Evolutionary conservation across 2,329 filamentous ascomycete genomes (phyloP).

Genomic region (Alternaria sp.): DNA sequence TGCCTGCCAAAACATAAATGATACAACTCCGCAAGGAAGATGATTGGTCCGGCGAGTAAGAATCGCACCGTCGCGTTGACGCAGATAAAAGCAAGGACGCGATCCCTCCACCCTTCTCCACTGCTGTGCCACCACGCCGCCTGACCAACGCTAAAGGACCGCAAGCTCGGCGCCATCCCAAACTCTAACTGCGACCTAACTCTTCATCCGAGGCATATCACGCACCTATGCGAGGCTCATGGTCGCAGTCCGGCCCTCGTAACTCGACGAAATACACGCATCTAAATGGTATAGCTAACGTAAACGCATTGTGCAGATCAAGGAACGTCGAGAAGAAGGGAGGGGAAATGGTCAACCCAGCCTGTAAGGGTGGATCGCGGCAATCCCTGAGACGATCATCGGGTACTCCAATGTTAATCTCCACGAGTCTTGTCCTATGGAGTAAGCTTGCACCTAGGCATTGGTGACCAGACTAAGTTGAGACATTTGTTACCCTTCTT

Average conservation of each 20-base stretch:
- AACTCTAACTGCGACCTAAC: constrained; percentile 3
- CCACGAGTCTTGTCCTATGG: constrained; percentile 1
- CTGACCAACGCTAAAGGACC: background rate
- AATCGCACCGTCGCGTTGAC: background rate
- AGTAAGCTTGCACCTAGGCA: background rate
- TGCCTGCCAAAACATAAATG: background rate
- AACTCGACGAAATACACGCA: background rate
- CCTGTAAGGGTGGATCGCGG: background rate
- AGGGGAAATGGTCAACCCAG: background rate
- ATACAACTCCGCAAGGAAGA: background rate
- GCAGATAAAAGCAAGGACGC: constrained; percentile 1
- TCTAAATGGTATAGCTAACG: background rate
- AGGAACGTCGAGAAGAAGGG: background rate
- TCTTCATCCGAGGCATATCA: background rate
- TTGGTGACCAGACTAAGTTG: background rate
- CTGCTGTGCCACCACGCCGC: constrained; percentile 1
- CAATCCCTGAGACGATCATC: constrained; percentile 3
- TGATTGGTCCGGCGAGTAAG: constrained; percentile 1
- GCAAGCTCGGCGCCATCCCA: constrained; percentile 4
- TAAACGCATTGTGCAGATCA: background rate
- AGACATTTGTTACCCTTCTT: background rate
- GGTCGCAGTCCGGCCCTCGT: background rate
- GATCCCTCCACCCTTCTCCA: background rate
- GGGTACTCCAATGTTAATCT: constrained; percentile 8
- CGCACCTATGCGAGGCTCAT: constrained; percentile 1